Conservation (phyloP, 75 land plant species). For the Pinus taeda region DNA sequence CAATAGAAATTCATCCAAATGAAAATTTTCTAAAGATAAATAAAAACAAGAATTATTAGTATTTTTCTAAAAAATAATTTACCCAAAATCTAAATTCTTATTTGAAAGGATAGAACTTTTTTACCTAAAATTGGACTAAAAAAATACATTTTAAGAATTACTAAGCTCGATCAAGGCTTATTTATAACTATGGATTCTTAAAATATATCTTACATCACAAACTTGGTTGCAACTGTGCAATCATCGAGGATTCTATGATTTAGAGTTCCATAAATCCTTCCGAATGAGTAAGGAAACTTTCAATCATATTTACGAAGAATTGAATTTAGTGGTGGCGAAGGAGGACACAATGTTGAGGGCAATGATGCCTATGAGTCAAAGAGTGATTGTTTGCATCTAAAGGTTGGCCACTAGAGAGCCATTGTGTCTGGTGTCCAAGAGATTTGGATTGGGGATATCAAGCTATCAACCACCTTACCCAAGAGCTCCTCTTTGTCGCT, state of each 20-base stretch:
- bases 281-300: slow-evolving; percentile 79
- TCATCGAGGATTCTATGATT: slow-evolving; percentile 73
- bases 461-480: slow-evolving; percentile 53
- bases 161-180: no score
- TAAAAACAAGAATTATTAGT: no score
- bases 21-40: no score
- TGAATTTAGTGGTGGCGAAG: slow-evolving; percentile 55
- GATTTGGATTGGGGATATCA: slow-evolving; percentile 92
- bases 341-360: slow-evolving; percentile 40
- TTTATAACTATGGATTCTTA: no score
- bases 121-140: no score
- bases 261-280: slow-evolving; percentile 71
- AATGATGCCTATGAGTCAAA: slow-evolving; percentile 75
- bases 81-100: no score
- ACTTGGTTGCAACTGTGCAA: slow-evolving; percentile 80
- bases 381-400: slow-evolving; percentile 95
- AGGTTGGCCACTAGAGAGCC: slow-evolving; percentile 95
- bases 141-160: no score
- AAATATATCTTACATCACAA: slow-evolving; percentile 26
- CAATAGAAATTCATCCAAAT: no score
- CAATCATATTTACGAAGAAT: slow-evolving; percentile 78
- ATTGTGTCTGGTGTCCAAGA: slow-evolving; percentile 77
- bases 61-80: no score
- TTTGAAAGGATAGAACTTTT: no score
- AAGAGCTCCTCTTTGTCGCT: no score